Evolutionary conservation across 441 rosid species (phyloP).

Genomic region (Cnidoscolus chayamansa): DNA sequence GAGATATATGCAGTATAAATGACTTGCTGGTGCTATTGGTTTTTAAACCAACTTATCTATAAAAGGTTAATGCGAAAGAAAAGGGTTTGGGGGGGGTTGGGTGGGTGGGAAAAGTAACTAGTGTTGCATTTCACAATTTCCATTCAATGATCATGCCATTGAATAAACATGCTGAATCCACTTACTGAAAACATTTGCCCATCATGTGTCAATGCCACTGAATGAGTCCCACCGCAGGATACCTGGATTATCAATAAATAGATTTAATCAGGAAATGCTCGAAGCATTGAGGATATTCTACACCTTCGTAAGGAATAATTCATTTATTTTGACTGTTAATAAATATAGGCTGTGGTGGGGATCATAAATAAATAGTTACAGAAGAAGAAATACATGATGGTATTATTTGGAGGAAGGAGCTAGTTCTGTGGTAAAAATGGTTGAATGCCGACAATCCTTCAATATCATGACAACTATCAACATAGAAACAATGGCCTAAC

Average conservation of each 20-base stretch:
- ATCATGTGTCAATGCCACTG: constrained; percentile 85
- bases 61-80: no score
- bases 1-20: background rate
- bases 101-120: no score
- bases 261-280: constrained; percentile 11
- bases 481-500: background rate
- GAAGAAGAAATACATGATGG: background rate
- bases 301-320: background rate
- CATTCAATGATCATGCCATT: background rate
- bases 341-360: no score
- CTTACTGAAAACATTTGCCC: constrained; percentile 91
- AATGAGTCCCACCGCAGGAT: constrained; percentile 98
- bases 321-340: background rate
- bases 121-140: background rate
- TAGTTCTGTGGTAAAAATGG: background rate
- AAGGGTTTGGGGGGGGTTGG: no score
- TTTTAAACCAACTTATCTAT: background rate
- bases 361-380: no score
- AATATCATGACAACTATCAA: background rate
- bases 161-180: constrained; percentile 9
- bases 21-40: background rate
- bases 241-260: constrained; percentile 47
- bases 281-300: background rate
- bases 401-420: background rate
- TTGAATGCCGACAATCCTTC: background rate